phyloP scores from a whole-genome alignment of 2,329 filamentous ascomycete species.

The Neonectria faginata region DNA sequence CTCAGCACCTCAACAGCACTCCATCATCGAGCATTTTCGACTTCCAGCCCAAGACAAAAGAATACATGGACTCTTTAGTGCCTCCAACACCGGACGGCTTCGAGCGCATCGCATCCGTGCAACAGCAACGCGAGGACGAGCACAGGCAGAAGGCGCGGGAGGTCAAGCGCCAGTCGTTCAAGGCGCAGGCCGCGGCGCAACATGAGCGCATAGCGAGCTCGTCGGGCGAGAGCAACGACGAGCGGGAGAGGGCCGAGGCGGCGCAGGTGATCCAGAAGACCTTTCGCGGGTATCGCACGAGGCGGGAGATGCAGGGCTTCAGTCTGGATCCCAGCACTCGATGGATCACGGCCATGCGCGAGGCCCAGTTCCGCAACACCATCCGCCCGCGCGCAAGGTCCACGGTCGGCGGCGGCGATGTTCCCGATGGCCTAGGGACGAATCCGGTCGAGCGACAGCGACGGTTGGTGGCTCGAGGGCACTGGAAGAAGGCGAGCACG shows the following conservation, averaged over 20 bases:
- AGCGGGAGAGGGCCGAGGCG: conserved; percentile 55
- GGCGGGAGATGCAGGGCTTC: conserved; percentile 77
- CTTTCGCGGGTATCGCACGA: conserved; percentile 80
- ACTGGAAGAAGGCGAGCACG: conserved; percentile 80
- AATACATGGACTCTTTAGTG: conserved; percentile 64
- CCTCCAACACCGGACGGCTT: conserved; percentile 61
- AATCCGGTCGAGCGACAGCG: conserved; percentile 30
- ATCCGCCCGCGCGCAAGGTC: conserved; percentile 57
- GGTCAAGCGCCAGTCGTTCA: conserved; percentile 51
- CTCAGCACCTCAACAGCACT: conserved; percentile 30
- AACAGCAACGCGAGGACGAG: conserved; percentile 60
- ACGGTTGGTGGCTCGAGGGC: conserved; percentile 64
- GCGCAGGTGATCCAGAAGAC: conserved; percentile 74
- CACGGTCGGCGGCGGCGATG: conserved; percentile 22
- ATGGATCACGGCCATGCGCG: conserved; percentile 75
- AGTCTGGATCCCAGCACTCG: conserved; percentile 76
- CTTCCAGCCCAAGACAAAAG: conserved; percentile 48
- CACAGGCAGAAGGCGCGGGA: conserved; percentile 56
- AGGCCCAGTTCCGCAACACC: conserved; percentile 65
- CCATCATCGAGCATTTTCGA: conserved; percentile 33
- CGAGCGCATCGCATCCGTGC: conserved; percentile 60
- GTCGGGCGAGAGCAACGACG: conserved; percentile 31
- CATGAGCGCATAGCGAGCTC: conserved; percentile 36
- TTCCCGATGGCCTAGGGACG: conserved; percentile 19
- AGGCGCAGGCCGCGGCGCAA: conserved; percentile 40